Evolutionary conservation across 441 rosid genomes (phyloP).

Genomic region (Adansonia gregorii): DNA sequence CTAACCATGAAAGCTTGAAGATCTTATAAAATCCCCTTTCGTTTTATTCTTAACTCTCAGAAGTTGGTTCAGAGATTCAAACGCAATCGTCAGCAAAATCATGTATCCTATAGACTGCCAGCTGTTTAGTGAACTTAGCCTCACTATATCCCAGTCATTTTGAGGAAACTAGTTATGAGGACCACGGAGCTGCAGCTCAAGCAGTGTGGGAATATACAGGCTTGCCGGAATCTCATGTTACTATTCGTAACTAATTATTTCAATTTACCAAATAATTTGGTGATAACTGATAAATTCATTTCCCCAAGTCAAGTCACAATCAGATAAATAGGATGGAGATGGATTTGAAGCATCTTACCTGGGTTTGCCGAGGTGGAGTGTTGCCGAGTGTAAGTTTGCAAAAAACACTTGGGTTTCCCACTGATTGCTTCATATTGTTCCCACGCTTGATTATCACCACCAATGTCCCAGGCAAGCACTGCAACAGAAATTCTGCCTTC

Average conservation of each 20-base stretch:
- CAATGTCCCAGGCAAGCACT: constrained; percentile 97
- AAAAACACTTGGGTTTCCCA: constrained; percentile 91
- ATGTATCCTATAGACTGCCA: not conserved
- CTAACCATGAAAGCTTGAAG: not conserved
- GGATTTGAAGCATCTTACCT: constrained; percentile 46
- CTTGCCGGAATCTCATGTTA: not conserved
- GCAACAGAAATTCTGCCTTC: constrained; percentile 94
- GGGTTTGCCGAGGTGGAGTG: constrained; percentile 87
- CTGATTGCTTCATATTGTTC: constrained; percentile 98
- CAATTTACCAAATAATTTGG: constrained; percentile 1
- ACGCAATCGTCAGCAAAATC: not conserved
- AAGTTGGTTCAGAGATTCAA: constrained; percentile 16
- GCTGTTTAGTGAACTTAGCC: not conserved
- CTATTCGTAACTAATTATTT: not conserved
- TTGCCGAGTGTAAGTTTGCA: constrained; percentile 96
- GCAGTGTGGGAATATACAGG: constrained; percentile 8
- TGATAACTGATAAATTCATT: constrained; percentile 6
- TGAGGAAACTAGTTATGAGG: not conserved
- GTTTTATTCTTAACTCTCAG: not conserved
- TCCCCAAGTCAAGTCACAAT: constrained; percentile 3
- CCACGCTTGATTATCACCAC: constrained; percentile 96
- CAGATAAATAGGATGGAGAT: not conserved
- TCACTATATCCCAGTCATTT: not conserved
- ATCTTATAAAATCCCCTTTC: not conserved
- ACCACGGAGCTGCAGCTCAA: constrained; percentile 4